Percentiles rank a stretch among this genome's conserved stretches.
phyloP scores from a whole-genome alignment of 352 stramenopile genomes.

The Globisporangium abappressorium region DNA sequence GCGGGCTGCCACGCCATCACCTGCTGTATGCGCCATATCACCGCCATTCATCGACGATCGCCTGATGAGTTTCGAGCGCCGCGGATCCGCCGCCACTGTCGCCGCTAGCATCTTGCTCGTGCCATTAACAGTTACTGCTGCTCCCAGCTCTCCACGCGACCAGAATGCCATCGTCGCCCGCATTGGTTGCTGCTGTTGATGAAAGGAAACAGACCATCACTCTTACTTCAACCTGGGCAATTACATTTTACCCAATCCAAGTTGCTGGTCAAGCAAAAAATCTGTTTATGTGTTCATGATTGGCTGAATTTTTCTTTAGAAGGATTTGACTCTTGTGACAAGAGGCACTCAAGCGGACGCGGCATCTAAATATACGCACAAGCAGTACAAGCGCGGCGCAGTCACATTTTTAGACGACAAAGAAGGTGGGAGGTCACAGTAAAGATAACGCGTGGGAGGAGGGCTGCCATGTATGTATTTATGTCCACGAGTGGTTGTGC shows the following conservation, averaged over 20 bases:
- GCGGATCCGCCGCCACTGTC: neutral
- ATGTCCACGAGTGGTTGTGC: slow-evolving; percentile 4
- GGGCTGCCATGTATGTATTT: neutral
- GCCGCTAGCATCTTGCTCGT: neutral
- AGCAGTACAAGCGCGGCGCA: neutral
- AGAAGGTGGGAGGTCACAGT: neutral
- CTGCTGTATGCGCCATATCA: neutral
- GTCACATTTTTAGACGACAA: neutral
- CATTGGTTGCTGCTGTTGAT: neutral
- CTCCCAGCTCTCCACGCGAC: neutral
- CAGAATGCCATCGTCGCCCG: neutral
- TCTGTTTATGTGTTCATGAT: neutral
- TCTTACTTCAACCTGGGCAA: slow-evolving; percentile 6
- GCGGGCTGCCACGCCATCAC: neutral
- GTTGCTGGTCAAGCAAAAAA: neutral
- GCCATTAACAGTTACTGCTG: neutral
- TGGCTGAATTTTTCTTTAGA: neutral
- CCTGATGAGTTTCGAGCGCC: neutral
- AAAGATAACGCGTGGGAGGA: neutral
- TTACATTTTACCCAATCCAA: neutral
- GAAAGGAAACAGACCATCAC: slow-evolving; percentile 16
- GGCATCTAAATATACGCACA: neutral
- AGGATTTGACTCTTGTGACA: neutral
- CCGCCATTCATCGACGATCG: neutral
- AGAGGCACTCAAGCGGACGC: neutral